Conservation (phyloP, 805 yeast species). For the Hanseniaspora mollemarum region DNA sequence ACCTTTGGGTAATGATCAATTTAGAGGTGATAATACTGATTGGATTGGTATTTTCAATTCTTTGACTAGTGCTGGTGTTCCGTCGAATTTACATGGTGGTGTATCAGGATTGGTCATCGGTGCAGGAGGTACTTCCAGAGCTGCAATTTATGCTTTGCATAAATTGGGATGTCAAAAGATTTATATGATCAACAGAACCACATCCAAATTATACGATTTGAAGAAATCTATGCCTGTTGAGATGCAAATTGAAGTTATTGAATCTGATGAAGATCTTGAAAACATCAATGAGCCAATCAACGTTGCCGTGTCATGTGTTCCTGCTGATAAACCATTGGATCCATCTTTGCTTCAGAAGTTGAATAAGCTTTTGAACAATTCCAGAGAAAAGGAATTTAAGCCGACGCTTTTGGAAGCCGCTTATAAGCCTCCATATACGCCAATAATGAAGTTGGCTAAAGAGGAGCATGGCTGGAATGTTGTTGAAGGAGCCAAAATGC, state of each 20-base stretch:
- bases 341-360: slow-evolving; percentile 37
- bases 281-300: slow-evolving; percentile 36
- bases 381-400: slow-evolving; percentile 29
- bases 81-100: slow-evolving; percentile 31
- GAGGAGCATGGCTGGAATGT: slow-evolving; percentile 59
- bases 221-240: slow-evolving; percentile 48
- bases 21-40: slow-evolving; percentile 85
- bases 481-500: slow-evolving; percentile 85
- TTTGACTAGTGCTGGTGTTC: slow-evolving; percentile 51
- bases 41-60: slow-evolving; percentile 80
- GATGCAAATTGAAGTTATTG: slow-evolving; percentile 49
- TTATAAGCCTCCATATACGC: slow-evolving; percentile 80
- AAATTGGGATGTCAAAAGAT: slow-evolving; percentile 66
- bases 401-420: slow-evolving; percentile 80
- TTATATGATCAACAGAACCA: slow-evolving; percentile 72
- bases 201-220: slow-evolving; percentile 49
- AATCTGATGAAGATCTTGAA: slow-evolving; percentile 36
- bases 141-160: slow-evolving; percentile 80
- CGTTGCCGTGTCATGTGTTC: slow-evolving; percentile 67
- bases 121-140: slow-evolving; percentile 95
- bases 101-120: slow-evolving; percentile 68
- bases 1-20: slow-evolving; percentile 39
- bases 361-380: slow-evolving; percentile 21
- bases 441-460: slow-evolving; percentile 67
- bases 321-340: slow-evolving; percentile 67